Conservation (phyloP, 345 rosid genomes). For the Citrus australasica region DNA sequence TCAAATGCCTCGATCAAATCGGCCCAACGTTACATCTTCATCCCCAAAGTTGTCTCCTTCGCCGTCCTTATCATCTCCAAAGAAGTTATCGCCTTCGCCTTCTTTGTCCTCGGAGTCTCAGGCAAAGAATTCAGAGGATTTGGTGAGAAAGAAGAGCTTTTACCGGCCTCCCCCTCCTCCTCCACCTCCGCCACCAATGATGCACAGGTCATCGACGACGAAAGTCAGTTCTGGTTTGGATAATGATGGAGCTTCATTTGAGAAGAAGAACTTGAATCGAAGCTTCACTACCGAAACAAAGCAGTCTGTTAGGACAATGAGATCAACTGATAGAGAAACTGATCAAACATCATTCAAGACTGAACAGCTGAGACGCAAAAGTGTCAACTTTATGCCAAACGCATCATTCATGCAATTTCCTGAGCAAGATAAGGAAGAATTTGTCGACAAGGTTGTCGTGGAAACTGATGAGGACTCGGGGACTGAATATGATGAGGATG, state of each 20-base stretch:
- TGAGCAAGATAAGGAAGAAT: conserved; percentile 18
- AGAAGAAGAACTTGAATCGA: conserved; percentile 21
- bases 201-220: conserved; percentile 31
- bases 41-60: conserved; percentile 44
- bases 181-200: conserved; percentile 53
- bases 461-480: conserved; percentile 36
- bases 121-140: conserved; percentile 47
- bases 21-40: conserved; percentile 28
- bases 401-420: conserved; percentile 33
- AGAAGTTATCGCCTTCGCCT: conserved; percentile 41
- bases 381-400: conserved; percentile 15
- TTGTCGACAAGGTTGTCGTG: conserved; percentile 25
- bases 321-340: conserved; percentile 29
- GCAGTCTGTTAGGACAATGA: conserved; percentile 26
- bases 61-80: conserved; percentile 38
- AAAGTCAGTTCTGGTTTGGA: conserved; percentile 16
- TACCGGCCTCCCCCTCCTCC: conserved; percentile 52
- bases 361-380: conserved; percentile 17
- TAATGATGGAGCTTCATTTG: conserved; percentile 22
- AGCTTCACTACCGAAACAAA: conserved; percentile 22
- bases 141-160: conserved; percentile 40
- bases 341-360: conserved; percentile 25
- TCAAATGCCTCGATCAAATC: conserved; percentile 25
- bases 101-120: conserved; percentile 35
- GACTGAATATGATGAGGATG: conserved; percentile 22